Evolutionary conservation across 2,329 filamentous ascomycete species (phyloP).

Genomic region (Amauroascus niger): DNA sequence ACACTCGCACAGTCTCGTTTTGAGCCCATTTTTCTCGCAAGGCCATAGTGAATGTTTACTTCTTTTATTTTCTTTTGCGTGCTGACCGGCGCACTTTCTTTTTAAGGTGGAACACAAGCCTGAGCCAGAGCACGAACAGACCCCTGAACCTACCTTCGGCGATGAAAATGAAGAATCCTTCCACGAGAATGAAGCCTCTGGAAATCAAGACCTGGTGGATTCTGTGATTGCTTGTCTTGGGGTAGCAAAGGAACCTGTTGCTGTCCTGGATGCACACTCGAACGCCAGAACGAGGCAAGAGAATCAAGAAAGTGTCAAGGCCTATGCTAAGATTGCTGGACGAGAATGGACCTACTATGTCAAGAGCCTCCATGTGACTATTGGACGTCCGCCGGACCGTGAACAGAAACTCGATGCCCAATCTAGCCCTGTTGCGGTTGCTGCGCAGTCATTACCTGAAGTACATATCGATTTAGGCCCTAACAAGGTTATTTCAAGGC

Average conservation of each 20-base stretch:
- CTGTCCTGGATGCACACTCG: slow-evolving; percentile 37
- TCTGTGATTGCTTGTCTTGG: slow-evolving; percentile 40
- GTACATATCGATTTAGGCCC: slow-evolving; percentile 85
- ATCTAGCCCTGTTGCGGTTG: slow-evolving; percentile 39
- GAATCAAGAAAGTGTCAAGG: slow-evolving; percentile 40
- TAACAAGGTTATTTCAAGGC: slow-evolving; percentile 68
- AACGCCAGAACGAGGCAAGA: slow-evolving; percentile 35
- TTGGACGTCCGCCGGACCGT: slow-evolving; percentile 42
- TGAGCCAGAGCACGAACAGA: slow-evolving; percentile 27
- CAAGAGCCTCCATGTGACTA: slow-evolving; percentile 40
- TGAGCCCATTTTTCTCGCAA: slow-evolving; percentile 6
- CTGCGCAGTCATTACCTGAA: slow-evolving; percentile 37
- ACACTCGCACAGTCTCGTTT: background rate
- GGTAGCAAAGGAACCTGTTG: slow-evolving; percentile 36
- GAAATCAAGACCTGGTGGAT: slow-evolving; percentile 39
- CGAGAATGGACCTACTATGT: slow-evolving; percentile 46
- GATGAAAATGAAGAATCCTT: slow-evolving; percentile 34
- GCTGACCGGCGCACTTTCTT: too few species aligned
- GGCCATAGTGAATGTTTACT: background rate
- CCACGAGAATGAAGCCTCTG: slow-evolving; percentile 34
- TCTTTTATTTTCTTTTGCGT: slow-evolving; percentile 5
- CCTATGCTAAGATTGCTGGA: slow-evolving; percentile 44
- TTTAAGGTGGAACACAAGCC: slow-evolving; percentile 27
- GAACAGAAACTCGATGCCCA: slow-evolving; percentile 36
- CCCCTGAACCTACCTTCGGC: slow-evolving; percentile 29